Base-by-base conservation (phyloP, 2,329 filamentous ascomycete species). In the Alternaria brassicicola region DNA sequence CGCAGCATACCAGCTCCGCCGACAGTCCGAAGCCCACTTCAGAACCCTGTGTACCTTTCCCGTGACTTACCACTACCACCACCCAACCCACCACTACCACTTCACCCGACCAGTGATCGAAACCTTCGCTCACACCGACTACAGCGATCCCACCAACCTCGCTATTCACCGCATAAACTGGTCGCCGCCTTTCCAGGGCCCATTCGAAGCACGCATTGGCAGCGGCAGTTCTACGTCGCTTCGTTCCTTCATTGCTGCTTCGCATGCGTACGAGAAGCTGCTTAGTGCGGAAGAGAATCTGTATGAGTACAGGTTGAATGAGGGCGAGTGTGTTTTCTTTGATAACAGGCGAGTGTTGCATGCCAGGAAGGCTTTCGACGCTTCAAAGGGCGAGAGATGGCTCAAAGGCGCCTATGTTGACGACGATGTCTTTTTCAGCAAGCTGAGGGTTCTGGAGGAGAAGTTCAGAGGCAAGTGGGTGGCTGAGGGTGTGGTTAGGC, bases 321-420 rank as follows among this genome's bases (percentile, higher is more conserved):
- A 90, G 4, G 95, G 94, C 3, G 91, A 97, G 71, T 96, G 92
- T 73, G 93, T 93, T 12, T 84, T 99, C n/a, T 98, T 99, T 73
- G 89, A 96, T 74, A 98, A 98, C 73, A 80, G 87, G 58, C 84
- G 94, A 17, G 83, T 96, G n/a, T 77, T 96, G 72, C 95, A 98
- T 80, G 94, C 93, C 0, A 83, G 95, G 4, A 84, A 82, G 15
- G 86, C 87, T 28, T 98, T 98, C 76, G 87, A 94, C 72, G 78
- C 82, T 0, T 78, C 78, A 0, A 82, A 83, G 6, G 91, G 91
- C 1, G 84, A 88, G 61, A 83, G 94, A 51, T 96, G 92, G 91
- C 78, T 98, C 53, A 90, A 91, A 67, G 95, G 95, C 4, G 86
- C 91, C 0, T 99, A 98, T 77, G 83, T 97, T 26, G 86, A 90